Conservation (phyloP, 768 basidiomycete species). For the Lactarius hatsudake region DNA sequence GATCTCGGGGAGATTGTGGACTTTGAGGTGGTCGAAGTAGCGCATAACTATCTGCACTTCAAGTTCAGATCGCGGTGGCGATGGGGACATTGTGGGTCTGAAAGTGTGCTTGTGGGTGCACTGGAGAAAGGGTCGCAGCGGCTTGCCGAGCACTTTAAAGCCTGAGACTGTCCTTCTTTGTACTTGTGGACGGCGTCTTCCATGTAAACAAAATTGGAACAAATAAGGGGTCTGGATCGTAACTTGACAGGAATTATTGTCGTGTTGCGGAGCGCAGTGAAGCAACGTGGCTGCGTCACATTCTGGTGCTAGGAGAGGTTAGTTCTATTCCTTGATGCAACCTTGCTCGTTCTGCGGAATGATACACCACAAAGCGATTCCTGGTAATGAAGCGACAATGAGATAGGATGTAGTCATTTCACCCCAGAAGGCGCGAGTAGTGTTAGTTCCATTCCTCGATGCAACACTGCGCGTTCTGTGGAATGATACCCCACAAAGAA, state of each 20-base stretch:
- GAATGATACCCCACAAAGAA: not conserved
- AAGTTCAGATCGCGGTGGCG: not conserved
- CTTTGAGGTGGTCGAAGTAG: conserved; percentile 12
- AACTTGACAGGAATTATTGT: not conserved
- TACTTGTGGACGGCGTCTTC: not conserved
- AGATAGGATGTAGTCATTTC: no score
- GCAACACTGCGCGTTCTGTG: not conserved
- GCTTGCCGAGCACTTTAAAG: not conserved
- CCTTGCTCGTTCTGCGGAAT: not conserved
- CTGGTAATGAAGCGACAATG: not conserved
- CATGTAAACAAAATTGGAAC: no score
- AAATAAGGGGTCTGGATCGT: not conserved
- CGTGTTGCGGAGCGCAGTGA: no score
- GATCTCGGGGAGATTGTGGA: not conserved
- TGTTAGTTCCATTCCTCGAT: no score
- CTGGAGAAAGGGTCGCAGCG: not conserved
- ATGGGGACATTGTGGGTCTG: not conserved
- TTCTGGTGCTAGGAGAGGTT: not conserved
- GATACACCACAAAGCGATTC: not conserved
- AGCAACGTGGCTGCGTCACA: no score
- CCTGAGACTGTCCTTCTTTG: not conserved
- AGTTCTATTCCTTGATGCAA: not conserved
- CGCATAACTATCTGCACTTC: not conserved
- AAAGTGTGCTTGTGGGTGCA: not conserved
- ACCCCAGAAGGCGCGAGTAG: no score